phyloP scores from a whole-genome alignment of 2,329 filamentous ascomycete genomes.

The Neofusicoccum sp. region DNA sequence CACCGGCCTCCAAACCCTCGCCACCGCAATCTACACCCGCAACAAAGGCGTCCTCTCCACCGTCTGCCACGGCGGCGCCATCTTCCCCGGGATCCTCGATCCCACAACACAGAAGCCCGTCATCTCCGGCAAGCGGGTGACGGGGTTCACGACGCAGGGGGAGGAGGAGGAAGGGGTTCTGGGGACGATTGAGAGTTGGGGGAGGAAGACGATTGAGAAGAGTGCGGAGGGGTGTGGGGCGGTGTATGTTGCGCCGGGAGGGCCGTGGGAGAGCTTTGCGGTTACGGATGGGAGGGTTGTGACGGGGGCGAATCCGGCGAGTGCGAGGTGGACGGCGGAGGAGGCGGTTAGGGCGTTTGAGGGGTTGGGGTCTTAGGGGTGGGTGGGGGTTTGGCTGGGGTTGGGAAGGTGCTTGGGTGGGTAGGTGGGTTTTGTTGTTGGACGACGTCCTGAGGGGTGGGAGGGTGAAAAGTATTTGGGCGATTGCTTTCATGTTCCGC shows the following conservation, averaged over 20 bases:
- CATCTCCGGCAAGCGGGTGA: constrained; percentile 39
- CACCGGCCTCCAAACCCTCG: constrained; percentile 45
- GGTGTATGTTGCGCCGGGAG: constrained; percentile 31
- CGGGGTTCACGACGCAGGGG: constrained; percentile 43
- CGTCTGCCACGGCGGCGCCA: constrained; percentile 46
- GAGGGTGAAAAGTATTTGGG: too few relatives aligned
- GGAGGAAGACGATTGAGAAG: constrained; percentile 36
- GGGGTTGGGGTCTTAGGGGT: constrained; percentile 1
- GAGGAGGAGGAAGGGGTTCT: constrained; percentile 40
- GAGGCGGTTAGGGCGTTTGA: constrained; percentile 34
- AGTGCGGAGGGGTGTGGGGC: constrained; percentile 34
- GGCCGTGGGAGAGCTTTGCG: constrained; percentile 35
- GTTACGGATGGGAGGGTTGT: constrained; percentile 40
- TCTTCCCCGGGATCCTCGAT: constrained; percentile 41
- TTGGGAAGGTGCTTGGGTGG: too few relatives aligned
- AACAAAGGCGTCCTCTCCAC: constrained; percentile 47
- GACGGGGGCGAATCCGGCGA: constrained; percentile 40
- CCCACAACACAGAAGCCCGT: constrained; percentile 35
- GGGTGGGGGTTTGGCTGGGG: not conserved
- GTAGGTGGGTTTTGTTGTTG: too few relatives aligned
- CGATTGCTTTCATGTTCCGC: too few relatives aligned
- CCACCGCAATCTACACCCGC: constrained; percentile 40
- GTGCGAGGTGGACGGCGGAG: constrained; percentile 37
- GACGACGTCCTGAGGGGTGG: too few relatives aligned
- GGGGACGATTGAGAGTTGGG: constrained; percentile 38